Percentiles rank a stretch among this genome's conserved stretches.
Conservation (phyloP, 352 stramenopile genomes). For the Phytophthora pistaciae region DNA sequence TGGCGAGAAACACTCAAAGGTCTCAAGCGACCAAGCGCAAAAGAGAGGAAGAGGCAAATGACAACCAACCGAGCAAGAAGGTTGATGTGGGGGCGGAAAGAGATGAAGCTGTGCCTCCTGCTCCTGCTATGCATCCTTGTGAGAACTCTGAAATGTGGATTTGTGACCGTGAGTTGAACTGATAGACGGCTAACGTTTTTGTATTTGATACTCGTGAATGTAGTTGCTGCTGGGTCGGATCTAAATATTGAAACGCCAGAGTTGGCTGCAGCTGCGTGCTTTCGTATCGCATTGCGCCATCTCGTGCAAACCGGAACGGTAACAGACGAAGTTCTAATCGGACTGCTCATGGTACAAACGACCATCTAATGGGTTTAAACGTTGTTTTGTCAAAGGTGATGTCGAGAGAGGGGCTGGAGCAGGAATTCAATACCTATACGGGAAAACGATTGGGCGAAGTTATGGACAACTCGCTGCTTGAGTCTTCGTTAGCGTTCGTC, state of each 20-base stretch:
- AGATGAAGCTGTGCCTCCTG: neutral
- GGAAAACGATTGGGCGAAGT: conserved; percentile 22
- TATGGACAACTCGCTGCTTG: conserved; percentile 16
- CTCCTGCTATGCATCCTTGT: conserved; percentile 39
- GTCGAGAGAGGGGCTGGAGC: conserved; percentile 22
- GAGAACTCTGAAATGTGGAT: neutral
- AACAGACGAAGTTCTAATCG: neutral
- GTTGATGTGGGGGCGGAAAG: neutral
- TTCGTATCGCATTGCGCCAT: conserved; percentile 47
- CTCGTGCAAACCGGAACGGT: conserved; percentile 36
- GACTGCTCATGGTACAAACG: neutral
- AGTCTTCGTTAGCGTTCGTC: conserved; percentile 13
- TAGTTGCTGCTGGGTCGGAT: conserved; percentile 33
- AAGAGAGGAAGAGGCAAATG: conserved; percentile 18
- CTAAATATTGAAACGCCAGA: conserved; percentile 28
- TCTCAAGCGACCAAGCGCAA: conserved; percentile 31
- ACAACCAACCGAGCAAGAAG: conserved; percentile 30
- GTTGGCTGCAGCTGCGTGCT: conserved; percentile 30
- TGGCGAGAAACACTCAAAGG: conserved; percentile 1
- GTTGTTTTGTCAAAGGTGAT: conserved; percentile 27
- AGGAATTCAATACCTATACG: conserved; percentile 45
- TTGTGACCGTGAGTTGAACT: neutral
- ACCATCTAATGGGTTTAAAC: neutral
- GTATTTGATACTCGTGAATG: conserved; percentile 2
- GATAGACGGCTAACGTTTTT: neutral